Evolutionary conservation across 139 green algal species (phyloP).

Genomic region (Nannochloris sp.): DNA sequence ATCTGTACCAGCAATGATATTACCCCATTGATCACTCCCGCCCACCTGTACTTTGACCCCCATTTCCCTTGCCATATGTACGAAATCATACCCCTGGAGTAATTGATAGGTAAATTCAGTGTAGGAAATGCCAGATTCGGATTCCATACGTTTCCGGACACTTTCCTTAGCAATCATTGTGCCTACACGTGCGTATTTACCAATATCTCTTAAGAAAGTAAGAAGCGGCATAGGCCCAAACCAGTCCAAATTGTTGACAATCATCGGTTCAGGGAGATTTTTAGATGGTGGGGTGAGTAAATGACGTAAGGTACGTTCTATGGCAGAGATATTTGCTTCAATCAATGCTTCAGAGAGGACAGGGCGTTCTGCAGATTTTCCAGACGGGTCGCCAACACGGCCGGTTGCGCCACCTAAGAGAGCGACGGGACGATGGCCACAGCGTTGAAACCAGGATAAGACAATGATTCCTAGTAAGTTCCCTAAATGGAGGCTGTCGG

Average conservation of each 20-base stretch:
- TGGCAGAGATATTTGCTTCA: conserved; percentile 66
- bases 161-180: conserved; percentile 94
- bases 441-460: conserved; percentile 89
- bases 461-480: conserved; percentile 98
- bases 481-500: conserved; percentile 85
- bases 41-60: conserved; percentile 84
- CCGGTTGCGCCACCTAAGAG: conserved; percentile 89
- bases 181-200: conserved; percentile 86
- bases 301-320: conserved; percentile 26
- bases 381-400: conserved; percentile 88
- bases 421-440: conserved; percentile 79
- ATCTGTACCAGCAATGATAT: conserved; percentile 91
- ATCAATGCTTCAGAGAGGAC: conserved; percentile 81
- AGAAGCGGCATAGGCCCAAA: conserved; percentile 81
- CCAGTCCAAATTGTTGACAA: conserved; percentile 93
- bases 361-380: conserved; percentile 78
- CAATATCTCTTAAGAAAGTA: conserved; percentile 85
- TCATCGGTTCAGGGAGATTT: conserved; percentile 7
- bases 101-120: conserved; percentile 99
- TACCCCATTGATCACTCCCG: conserved; percentile 96
- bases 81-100: conserved; percentile 96
- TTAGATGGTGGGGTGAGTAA: conserved; percentile 16
- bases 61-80: conserved; percentile 76
- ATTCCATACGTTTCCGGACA: conserved; percentile 81
- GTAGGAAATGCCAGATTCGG: conserved; percentile 78